Evolutionary conservation across 495 filamentous ascomycete species (phyloP), one percentile per base, ranked within the genome.

Genomic region (Pyrenula massariospora): DNA sequence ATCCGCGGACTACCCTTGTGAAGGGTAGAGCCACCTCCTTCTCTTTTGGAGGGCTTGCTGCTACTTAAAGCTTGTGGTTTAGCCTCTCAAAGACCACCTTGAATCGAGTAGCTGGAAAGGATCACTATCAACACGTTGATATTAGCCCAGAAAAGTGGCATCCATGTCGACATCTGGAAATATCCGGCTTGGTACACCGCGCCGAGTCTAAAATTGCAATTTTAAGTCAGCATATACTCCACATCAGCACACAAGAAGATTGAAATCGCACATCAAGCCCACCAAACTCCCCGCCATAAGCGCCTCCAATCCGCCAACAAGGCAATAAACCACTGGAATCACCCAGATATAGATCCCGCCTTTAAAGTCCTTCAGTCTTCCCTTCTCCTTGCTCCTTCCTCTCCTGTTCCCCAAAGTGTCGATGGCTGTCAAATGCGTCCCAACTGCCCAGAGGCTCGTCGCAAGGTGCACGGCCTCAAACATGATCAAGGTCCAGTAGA

Each of bases 121-220:
- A 96, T 86, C 48, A 98, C 68, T n/a, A 96, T 81, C 55, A 96
- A 67, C 1, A 94, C 82, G 63, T 91, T 96, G 66, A 96, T 85
- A 60, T 87, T 76, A n/a, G 84, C 86, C 93, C 93, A 98, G 53
- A 94, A 78, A 63, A 95, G 89, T 12, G 93, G 93, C 48, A 96
- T 86, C 93, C 94, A 98, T 1, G 93, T 96, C 54, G 90, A 94
- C 92, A 97, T 95, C 59, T 82, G 72, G 65, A 95, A 96, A 68
- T 84, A 88, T 25, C 91, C 93, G 15, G 89, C 81, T 60, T 87
- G 82, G 64, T 97, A 98, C 50, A 93, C 83, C 3, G 86, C 87
- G 22, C 89, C 90, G 11, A 98, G 79, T 53, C 92, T 96, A 61
- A 50, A 25, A 54, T 10, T n/a, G n/a, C n/a, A 11, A 10, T 42